phyloP scores from a whole-genome alignment of 805 yeast species.

The Saturnispora ahearnii region DNA sequence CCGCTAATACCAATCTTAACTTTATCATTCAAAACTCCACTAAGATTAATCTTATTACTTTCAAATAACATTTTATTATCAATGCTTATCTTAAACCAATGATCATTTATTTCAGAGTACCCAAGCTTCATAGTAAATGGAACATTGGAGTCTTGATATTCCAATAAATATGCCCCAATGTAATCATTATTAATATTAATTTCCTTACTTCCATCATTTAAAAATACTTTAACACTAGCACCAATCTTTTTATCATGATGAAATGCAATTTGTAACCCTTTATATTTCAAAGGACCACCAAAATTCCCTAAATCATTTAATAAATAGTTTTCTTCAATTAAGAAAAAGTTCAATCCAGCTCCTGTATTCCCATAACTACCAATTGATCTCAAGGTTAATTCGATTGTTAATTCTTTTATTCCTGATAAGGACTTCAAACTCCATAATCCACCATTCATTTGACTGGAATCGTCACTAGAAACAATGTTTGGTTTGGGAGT shows the following conservation, averaged over 20 bases:
- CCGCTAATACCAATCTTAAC: constrained; percentile 51
- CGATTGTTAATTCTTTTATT: constrained; percentile 37
- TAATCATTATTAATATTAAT: constrained; percentile 20
- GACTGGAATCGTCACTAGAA: constrained; percentile 18
- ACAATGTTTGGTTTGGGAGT: constrained; percentile 34
- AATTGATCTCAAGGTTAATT: constrained; percentile 52
- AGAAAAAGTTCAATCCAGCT: constrained; percentile 55
- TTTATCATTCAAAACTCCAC: constrained; percentile 23
- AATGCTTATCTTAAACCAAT: constrained; percentile 49
- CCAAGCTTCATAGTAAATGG: constrained; percentile 63
- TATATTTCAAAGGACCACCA: constrained; percentile 50
- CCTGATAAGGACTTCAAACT: constrained; percentile 17
- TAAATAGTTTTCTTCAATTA: constrained; percentile 34
- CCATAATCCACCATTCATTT: constrained; percentile 38
- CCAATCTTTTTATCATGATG: constrained; percentile 36
- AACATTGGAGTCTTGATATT: constrained; percentile 57
- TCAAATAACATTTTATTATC: constrained; percentile 66
- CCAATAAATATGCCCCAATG: constrained; percentile 27
- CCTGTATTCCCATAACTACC: constrained; percentile 41
- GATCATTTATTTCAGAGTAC: constrained; percentile 30
- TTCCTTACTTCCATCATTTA: constrained; percentile 47
- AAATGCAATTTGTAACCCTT: constrained; percentile 60
- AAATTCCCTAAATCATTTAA: constrained; percentile 29
- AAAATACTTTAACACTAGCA: constrained; percentile 46
- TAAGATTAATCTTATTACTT: constrained; percentile 45